These are phyloP conservation scores for Knoxia roxburghii DNA, from an alignment of 257 asterid species.

Conservation along the genomic window DNA sequence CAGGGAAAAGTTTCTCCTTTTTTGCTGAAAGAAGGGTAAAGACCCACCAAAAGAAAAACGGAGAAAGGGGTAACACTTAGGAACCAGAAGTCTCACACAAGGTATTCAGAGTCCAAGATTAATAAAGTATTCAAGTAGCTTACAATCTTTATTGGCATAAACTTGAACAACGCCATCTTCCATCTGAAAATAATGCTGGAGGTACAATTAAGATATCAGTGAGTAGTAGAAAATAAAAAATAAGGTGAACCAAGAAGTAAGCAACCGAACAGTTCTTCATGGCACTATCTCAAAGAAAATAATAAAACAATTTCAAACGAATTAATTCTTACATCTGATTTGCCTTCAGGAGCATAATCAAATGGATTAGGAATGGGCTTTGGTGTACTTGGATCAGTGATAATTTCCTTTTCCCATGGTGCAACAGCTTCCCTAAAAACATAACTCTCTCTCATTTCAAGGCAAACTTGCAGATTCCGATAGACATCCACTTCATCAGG, in stretches of 20 bases:
- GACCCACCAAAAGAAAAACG: constrained; percentile 3
- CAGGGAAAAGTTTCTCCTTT: constrained; percentile 76
- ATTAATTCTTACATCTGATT: constrained; percentile 64
- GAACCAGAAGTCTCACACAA: neutral
- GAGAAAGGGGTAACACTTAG: neutral
- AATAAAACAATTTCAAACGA: neutral
- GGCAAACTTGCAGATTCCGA: constrained; percentile 69
- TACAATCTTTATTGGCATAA: constrained; percentile 77
- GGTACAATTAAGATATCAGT: constrained; percentile 19
- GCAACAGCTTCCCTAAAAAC: constrained; percentile 69
- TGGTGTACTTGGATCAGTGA: constrained; percentile 91
- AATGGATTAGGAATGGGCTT: constrained; percentile 81
- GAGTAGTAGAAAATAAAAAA: constrained; percentile 15
- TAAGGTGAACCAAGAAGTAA: constrained; percentile 6
- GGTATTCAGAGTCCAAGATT: neutral
- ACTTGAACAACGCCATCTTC: constrained; percentile 97
- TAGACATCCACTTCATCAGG: constrained; percentile 80
- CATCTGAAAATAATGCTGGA: constrained; percentile 92
- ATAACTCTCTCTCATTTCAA: constrained; percentile 68
- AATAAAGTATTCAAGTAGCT: constrained; percentile 25
- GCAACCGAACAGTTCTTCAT: constrained; percentile 11
- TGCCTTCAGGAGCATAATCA: constrained; percentile 56
- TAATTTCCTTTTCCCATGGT: constrained; percentile 87
- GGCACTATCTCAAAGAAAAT: neutral
- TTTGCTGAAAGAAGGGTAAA: constrained; percentile 47